Base-by-base conservation (phyloP, 2,329 filamentous ascomycete species). In the Conoideocrella luteorostrata region DNA sequence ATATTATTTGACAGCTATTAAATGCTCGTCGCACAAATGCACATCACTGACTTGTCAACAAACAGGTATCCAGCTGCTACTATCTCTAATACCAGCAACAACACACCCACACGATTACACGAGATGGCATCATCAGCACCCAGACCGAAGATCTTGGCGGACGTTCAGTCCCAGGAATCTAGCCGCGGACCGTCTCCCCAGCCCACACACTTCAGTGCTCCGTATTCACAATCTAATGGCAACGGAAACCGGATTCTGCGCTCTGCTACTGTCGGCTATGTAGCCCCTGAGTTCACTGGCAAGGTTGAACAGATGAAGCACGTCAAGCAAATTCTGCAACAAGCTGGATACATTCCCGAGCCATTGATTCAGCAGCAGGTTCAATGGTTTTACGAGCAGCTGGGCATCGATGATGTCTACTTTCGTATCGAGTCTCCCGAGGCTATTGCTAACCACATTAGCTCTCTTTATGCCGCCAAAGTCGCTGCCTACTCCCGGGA, bases 371-470 rank as follows among this genome's bases (percentile, higher is more conserved):
- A 94, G 50, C 77, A 82, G 21, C 90, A 98, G 68, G 87, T 90
- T 41, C 77, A 80, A 47, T 98, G 93, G 91, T 98, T 98, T 74
- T 98, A 98, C 73, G 87, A 93, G 63, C 86, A 94, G 65, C 80
- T 98, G 20, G 93, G 93, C 55, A 98, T 98, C 57, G 93, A 98
- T 60, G 93, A 96, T 74, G 91, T 95, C 68, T 97, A 96, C 74
- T 97, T 97, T 71, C 82, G 90, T 62, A 89, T 91, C 52, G 90
- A 96, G 71, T 80, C 77, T 4, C 85, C 86, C 15, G 82, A 87
- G 44, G 88, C 88, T 46, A 94, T 98, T 60, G 86, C 89, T 54
- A 94, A 84, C 64, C 89, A 96, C 63, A 90, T 98, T 61, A 91
- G 91, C 48, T 96, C 91, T 10, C 80, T 98, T 39, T 98, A 97